phyloP scores from a whole-genome alignment of 257 asterid species.

The Solanum bulbocastanum region DNA sequence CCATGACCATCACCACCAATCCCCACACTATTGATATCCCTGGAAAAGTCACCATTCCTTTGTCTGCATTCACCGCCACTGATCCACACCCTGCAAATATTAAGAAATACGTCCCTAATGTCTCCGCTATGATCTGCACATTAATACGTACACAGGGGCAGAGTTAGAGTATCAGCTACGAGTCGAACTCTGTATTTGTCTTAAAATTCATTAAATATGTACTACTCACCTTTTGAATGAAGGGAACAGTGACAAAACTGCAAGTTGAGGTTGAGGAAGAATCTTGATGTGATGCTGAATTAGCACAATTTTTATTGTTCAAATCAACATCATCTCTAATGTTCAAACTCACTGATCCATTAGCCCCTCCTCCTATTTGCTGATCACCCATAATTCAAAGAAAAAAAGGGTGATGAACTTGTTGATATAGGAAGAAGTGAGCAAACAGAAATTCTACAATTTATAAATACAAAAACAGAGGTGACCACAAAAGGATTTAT shows the following conservation, averaged over 20 bases:
- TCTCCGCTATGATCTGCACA: conserved; percentile 65
- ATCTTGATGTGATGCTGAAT: background rate
- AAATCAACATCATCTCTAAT: background rate
- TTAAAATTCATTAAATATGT: background rate
- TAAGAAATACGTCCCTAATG: conserved; percentile 64
- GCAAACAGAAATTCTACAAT: background rate
- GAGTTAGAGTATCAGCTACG: background rate
- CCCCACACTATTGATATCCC: conserved; percentile 84
- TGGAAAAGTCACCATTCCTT: conserved; percentile 47
- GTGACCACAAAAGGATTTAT: background rate
- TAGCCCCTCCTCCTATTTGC: background rate
- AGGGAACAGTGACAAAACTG: background rate
- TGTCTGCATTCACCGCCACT: conserved; percentile 59
- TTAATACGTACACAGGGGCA: background rate
- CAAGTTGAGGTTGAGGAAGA: background rate
- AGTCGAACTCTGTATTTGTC: background rate
- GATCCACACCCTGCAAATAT: conserved; percentile 73
- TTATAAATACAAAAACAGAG: background rate
- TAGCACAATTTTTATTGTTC: background rate
- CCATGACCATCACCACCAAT: conserved; percentile 75
- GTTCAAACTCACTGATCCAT: conserved; percentile 1
- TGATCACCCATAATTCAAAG: conserved; percentile 4
- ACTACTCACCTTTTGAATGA: conserved; percentile 8
- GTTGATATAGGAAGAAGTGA: background rate
- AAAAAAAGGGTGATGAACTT: background rate